phyloP scores from a whole-genome alignment of 139 green algal species.

The Chlorella sp. region DNA sequence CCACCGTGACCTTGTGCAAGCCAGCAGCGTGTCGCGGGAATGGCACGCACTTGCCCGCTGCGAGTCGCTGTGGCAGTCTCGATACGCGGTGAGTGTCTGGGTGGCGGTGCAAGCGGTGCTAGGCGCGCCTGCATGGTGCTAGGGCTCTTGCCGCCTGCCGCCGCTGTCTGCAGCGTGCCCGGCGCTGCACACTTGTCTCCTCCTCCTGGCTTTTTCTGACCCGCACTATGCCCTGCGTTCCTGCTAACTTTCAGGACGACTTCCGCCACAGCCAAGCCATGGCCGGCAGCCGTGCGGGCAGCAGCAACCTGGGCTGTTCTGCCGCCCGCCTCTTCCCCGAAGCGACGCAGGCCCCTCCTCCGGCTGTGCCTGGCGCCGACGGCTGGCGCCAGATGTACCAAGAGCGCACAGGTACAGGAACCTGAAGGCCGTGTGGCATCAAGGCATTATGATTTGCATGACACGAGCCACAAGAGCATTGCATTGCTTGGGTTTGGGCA shows the following conservation, averaged over 20 bases:
- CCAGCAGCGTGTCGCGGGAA: neutral
- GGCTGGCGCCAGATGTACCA: neutral
- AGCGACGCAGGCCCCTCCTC: too few species aligned
- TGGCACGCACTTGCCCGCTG: neutral
- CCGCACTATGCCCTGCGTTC: neutral
- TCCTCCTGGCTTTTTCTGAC: neutral
- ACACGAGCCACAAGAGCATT: too few species aligned
- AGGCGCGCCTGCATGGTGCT: neutral
- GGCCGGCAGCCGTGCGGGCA: neutral
- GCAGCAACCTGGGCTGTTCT: constrained; percentile 22
- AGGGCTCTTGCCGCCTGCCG: neutral
- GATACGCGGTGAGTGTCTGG: neutral
- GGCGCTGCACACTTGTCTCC: neutral
- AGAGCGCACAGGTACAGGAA: neutral
- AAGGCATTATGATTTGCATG: too few species aligned
- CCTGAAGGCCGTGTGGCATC: too few species aligned
- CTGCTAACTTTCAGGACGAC: neutral
- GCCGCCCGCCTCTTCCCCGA: neutral
- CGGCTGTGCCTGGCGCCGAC: neutral
- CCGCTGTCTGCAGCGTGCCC: neutral
- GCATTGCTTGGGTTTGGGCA: neutral
- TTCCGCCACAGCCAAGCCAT: neutral
- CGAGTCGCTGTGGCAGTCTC: neutral
- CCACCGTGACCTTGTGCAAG: neutral
- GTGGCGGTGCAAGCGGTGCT: neutral